Base-by-base conservation (phyloP, 495 filamentous ascomycete genomes). In the Penicillium samsonianum region DNA sequence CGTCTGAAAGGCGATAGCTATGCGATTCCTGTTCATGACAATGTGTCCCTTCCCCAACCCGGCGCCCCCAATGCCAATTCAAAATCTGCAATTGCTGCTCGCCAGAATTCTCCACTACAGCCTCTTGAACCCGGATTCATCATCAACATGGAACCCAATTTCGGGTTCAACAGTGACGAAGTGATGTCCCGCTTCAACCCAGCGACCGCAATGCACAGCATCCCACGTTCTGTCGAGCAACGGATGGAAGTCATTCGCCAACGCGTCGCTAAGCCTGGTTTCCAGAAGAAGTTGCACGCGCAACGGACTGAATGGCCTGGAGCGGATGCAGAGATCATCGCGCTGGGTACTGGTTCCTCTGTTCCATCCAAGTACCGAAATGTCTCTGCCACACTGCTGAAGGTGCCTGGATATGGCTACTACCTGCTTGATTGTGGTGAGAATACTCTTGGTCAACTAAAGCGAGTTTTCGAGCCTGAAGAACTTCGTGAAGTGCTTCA, bases 401-500 rank as follows among this genome's bases (percentile, higher is more conserved):
- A 90, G 20, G 87, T 93, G 2, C 94, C 94, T n/a, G 87, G 84
- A 1, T 81, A 80, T 47, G 94, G 94, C 9, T 91, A 81, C 65
- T 92, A 93, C 56, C 72, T 99, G 3, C 79, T 99, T 42, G 94
- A 99, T 70, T 90, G 87, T 61, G 94, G 94, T 57, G 94, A 99
- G 71, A 90, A 89, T 61, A 97, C 94, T 0, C 78, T 98, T 16
- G 94, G 94, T n/a, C 92, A 97, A 66, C 70, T 99, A 20, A 84
- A 84, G 52, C 89, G 94, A 41, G 73, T 88, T 4, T 95, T 87
- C 63, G 78, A 78, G 4, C 73, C 78, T 5, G 70, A 78, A 20
- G 79, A 91, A 61, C 70, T 92, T 5, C 75, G 78, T n/a, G 80
- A 85, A 33, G 75, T 96, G 11, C 75, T 98, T 12, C 75, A 77